A percentile compares a stretch with the other conserved stretches of the same genome.
phyloP scores from a whole-genome alignment of 2,329 filamentous ascomycete genomes.

The Tolypocladium cylindrosporum region DNA sequence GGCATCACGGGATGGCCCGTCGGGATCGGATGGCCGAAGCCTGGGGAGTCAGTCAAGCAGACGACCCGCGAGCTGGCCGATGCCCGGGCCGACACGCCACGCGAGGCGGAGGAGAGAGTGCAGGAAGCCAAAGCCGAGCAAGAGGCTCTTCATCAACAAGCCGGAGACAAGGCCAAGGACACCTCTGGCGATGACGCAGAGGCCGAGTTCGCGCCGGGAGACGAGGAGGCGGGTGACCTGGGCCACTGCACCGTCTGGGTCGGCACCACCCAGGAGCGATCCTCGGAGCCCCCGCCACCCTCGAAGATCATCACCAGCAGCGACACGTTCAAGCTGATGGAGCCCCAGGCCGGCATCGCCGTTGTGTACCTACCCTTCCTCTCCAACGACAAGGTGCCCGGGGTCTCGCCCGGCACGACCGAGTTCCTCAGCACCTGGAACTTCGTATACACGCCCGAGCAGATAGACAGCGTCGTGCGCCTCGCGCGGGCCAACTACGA shows the following conservation, averaged over 20 bases:
- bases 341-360: conserved; percentile 73
- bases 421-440: conserved; percentile 97
- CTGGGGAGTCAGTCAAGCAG: conserved; percentile 45
- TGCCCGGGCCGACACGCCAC: conserved; percentile 50
- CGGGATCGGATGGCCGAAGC: conserved; percentile 83
- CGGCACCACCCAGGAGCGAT: conserved; percentile 68
- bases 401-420: conserved; percentile 71
- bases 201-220: conserved; percentile 28
- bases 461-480: conserved; percentile 75
- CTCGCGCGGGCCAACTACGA: conserved; percentile 80
- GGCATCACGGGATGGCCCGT: conserved; percentile 92
- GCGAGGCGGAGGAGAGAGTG: conserved; percentile 55
- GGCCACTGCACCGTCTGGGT: conserved; percentile 95
- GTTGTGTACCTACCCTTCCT: conserved; percentile 88
- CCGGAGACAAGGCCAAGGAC: conserved; percentile 12
- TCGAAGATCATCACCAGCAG: conserved; percentile 49
- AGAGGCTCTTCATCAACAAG: conserved; percentile 15
- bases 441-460: conserved; percentile 85
- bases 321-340: conserved; percentile 55
- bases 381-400: conserved; percentile 67
- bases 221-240: conserved; percentile 49
- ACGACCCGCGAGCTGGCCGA: conserved; percentile 53
- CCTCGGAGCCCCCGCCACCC: conserved; percentile 39
- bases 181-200: conserved; percentile 15
- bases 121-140: conserved; percentile 46